Evolutionary conservation across 2,329 filamentous ascomycete genomes (phyloP).

Genomic region (Curvularia sp.): DNA sequence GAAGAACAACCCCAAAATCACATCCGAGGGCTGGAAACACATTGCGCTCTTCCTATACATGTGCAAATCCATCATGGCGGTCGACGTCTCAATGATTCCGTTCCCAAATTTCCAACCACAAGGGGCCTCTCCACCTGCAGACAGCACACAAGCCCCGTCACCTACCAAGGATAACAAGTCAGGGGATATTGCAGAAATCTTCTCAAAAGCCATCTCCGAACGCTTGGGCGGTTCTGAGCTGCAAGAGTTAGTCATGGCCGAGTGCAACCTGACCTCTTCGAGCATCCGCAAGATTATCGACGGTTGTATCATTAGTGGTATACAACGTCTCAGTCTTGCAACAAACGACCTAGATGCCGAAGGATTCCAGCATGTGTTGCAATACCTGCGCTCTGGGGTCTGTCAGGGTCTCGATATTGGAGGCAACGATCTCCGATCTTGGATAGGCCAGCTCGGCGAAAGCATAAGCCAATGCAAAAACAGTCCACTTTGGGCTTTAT

Average conservation of each 20-base stretch:
- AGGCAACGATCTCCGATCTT: conserved; percentile 73
- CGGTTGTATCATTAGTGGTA: conserved; percentile 77
- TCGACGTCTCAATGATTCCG: conserved; percentile 85
- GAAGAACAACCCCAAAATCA: conserved; percentile 87
- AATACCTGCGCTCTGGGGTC: conserved; percentile 75
- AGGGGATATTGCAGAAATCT: conserved; percentile 68
- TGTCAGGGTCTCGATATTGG: conserved; percentile 91
- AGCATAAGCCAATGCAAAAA: conserved; percentile 59
- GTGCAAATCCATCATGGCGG: conserved; percentile 81
- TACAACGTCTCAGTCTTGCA: conserved; percentile 81
- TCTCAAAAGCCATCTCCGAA: conserved; percentile 78
- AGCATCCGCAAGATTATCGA: conserved; percentile 81
- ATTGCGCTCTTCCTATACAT: conserved; percentile 89
- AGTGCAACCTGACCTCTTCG: conserved; percentile 74
- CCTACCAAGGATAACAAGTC: conserved; percentile 22
- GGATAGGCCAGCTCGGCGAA: conserved; percentile 58
- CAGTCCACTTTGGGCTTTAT: conserved; percentile 77
- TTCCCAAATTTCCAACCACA: conserved; percentile 58
- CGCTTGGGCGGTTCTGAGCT: conserved; percentile 77
- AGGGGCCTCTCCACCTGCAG: conserved; percentile 24
- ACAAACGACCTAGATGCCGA: conserved; percentile 79
- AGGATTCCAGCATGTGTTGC: conserved; percentile 76
- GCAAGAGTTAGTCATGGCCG: conserved; percentile 82
- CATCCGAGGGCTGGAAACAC: conserved; percentile 87
- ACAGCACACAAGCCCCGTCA: conserved; percentile 17